Conservation (phyloP, 768 basidiomycete genomes). For the Serpula lacrymans region DNA sequence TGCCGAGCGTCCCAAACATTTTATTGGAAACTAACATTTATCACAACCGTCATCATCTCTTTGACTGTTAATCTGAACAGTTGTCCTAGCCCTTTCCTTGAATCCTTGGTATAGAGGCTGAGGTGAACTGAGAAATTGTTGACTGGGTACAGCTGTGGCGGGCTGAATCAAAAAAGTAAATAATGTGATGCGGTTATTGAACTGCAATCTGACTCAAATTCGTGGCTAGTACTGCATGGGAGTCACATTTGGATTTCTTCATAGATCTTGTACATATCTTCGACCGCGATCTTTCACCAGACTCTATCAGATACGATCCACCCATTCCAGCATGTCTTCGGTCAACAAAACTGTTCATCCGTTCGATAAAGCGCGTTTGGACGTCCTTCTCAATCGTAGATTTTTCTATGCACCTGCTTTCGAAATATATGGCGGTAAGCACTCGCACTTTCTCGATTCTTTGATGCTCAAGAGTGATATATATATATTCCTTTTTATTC, state of each 20-base stretch:
- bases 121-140: too few species aligned
- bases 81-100: too few species aligned
- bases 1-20: too few species aligned
- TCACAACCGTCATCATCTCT: too few species aligned
- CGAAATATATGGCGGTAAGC: slow-evolving; percentile 95
- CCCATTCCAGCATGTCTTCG: slow-evolving; percentile 24
- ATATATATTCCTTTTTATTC: background rate
- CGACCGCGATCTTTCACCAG: background rate
- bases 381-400: slow-evolving; percentile 80
- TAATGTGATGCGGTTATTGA: slow-evolving; percentile 9
- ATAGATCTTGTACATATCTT: slow-evolving; percentile 1
- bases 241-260: slow-evolving; percentile 20
- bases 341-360: slow-evolving; percentile 83
- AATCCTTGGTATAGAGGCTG: too few species aligned
- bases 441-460: background rate
- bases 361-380: slow-evolving; percentile 85
- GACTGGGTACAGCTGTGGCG: too few species aligned
- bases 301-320: slow-evolving; percentile 7
- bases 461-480: background rate
- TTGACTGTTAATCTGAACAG: too few species aligned
- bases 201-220: too few species aligned
- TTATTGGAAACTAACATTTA: too few species aligned
- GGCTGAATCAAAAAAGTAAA: slow-evolving; percentile 8
- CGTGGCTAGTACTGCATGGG: slow-evolving; percentile 21
- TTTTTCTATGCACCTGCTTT: slow-evolving; percentile 99